Evolutionary conservation across 352 stramenopile species (phyloP).

Genomic region (Aphanomyces euteiches): DNA sequence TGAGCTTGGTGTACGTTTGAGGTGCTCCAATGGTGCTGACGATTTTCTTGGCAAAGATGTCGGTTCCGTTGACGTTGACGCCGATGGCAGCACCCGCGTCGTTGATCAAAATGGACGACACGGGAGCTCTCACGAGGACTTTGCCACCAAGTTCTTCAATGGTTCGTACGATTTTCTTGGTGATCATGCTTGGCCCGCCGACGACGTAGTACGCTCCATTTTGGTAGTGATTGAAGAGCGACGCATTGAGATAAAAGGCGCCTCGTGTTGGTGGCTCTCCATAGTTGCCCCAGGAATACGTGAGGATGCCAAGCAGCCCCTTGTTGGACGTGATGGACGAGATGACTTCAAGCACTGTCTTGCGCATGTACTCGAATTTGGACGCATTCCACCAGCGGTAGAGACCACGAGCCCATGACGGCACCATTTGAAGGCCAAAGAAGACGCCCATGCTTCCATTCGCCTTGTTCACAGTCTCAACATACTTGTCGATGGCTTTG

Average conservation of each 20-base stretch:
- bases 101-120: slow-evolving; percentile 40
- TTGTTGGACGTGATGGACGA: slow-evolving; percentile 36
- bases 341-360: slow-evolving; percentile 36
- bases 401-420: slow-evolving; percentile 31
- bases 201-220: slow-evolving; percentile 41
- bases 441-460: neutral
- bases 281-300: slow-evolving; percentile 40
- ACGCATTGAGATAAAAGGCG: slow-evolving; percentile 39
- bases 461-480: neutral
- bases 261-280: slow-evolving; percentile 32
- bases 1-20: slow-evolving; percentile 28
- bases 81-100: slow-evolving; percentile 12
- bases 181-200: slow-evolving; percentile 38
- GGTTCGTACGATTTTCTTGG: slow-evolving; percentile 32
- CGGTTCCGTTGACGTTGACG: slow-evolving; percentile 23
- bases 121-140: slow-evolving; percentile 41
- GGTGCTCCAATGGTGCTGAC: slow-evolving; percentile 22
- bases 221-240: slow-evolving; percentile 38
- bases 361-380: slow-evolving; percentile 35
- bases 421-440: slow-evolving; percentile 32
- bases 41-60: slow-evolving; percentile 23
- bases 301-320: slow-evolving; percentile 35
- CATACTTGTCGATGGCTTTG: slow-evolving; percentile 30
- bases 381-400: slow-evolving; percentile 28
- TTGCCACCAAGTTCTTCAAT: slow-evolving; percentile 40